These are phyloP conservation scores for Psophocarpus tetragonolobus DNA, from an alignment of 306 rosid genomes.

Conservation along the genomic window DNA sequence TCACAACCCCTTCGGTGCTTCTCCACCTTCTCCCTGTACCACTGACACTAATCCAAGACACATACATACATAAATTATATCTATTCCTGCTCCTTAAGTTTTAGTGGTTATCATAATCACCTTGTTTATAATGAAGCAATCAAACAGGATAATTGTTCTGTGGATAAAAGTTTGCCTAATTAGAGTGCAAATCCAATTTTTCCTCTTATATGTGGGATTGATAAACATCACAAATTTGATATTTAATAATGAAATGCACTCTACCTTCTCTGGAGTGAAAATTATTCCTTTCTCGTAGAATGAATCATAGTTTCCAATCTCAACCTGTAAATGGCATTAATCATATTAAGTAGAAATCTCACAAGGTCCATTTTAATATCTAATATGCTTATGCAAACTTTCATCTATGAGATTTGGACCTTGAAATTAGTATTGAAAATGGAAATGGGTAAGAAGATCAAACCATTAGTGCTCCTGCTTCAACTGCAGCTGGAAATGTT, in stretches of 20 bases:
- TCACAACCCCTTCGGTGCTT: not conserved
- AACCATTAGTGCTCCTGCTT: slow-evolving; percentile 93
- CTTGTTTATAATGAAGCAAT: not conserved
- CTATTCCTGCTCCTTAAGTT: not conserved
- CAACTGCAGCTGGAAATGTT: slow-evolving; percentile 72
- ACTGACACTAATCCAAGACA: not conserved
- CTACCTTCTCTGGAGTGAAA: slow-evolving; percentile 87
- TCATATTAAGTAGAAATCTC: slow-evolving; percentile 1
- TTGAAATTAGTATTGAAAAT: slow-evolving; percentile 18
- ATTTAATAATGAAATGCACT: slow-evolving; percentile 15
- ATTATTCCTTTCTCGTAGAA: slow-evolving; percentile 74
- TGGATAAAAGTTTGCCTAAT: not conserved
- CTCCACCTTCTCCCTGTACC: not conserved
- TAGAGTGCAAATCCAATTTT: not conserved
- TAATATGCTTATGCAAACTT: slow-evolving; percentile 7
- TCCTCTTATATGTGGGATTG: not conserved
- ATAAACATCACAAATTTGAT: slow-evolving; percentile 14
- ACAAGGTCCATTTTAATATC: not conserved
- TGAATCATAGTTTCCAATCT: slow-evolving; percentile 94
- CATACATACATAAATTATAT: not conserved
- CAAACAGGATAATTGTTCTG: not conserved
- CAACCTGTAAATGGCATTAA: slow-evolving; percentile 58
- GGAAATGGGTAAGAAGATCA: slow-evolving; percentile 32
- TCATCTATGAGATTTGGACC: not conserved
- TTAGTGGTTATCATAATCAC: not conserved